A percentile compares a stretch with the other conserved stretches of the same genome.
Conservation (phyloP, 768 basidiomycete species). For the Lentinula boryana region DNA sequence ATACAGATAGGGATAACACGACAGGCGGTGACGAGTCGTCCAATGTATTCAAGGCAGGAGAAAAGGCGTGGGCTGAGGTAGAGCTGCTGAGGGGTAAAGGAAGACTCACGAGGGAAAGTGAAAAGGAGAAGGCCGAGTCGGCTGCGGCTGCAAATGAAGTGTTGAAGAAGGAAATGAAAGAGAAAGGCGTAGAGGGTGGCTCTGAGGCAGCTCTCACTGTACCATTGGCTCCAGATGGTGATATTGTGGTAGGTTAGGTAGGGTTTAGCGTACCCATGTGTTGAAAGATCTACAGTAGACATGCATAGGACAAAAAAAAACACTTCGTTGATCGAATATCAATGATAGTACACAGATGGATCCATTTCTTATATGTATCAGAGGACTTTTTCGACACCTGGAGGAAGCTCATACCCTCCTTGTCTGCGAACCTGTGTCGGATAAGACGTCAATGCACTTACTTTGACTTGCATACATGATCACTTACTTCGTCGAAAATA, state of each 20-base stretch:
- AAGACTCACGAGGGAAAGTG: conserved; percentile 59
- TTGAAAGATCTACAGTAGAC: too few species aligned
- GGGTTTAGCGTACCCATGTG: too few species aligned
- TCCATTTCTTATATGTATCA: neutral
- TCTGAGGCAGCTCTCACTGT: neutral
- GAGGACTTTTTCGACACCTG: conserved; percentile 12
- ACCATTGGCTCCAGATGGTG: neutral
- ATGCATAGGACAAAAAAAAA: too few species aligned
- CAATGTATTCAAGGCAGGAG: conserved; percentile 46
- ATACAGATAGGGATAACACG: conserved; percentile 27
- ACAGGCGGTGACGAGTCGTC: conserved; percentile 7
- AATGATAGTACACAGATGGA: neutral
- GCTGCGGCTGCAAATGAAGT: neutral
- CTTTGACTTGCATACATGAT: neutral
- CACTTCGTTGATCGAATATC: too few species aligned
- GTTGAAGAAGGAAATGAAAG: neutral
- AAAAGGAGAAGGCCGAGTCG: conserved; percentile 21
- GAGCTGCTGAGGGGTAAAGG: conserved; percentile 73
- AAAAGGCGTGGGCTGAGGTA: conserved; percentile 54
- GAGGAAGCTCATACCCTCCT: conserved; percentile 12
- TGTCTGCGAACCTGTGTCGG: conserved; percentile 9
- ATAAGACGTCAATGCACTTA: neutral
- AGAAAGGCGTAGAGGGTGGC: neutral
- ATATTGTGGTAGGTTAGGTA: neutral
- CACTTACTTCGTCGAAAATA: conserved; percentile 75